Evolutionary conservation across 768 basidiomycete genomes (phyloP), one percentile per base, ranked within the genome.

Genomic region (Ramaria sp.): DNA sequence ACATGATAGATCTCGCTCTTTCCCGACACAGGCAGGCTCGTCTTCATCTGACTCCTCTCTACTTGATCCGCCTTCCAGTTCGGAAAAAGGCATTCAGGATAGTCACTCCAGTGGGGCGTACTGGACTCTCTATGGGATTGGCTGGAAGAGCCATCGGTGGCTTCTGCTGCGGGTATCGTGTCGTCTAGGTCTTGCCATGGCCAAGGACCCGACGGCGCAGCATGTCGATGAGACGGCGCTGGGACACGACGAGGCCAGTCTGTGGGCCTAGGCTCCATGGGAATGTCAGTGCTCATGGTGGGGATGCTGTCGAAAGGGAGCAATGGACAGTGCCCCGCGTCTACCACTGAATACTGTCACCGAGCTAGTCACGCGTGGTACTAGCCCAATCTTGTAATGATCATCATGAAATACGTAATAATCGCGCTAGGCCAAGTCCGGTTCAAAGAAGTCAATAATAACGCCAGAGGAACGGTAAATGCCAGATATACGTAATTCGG

Each of bases 41-140:
- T 33, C 7, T 52, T 52, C 37, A 76, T 73, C 53, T 64, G 60
- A 46, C 72, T 71, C 47, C 67, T 64, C 0, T 47, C 0, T 17
- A 75, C 70, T 51, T 82, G 81, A 17, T 64, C 64, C 5, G 65
- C 64, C 0, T 78, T 80, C 81, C 81, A 81, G 58, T 81, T 83
- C 11, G 76, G 78, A 58, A 78, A 83, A 11, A 73, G 66, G 1
- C 74, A 73, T 58, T 79, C 75, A 0, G 81, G 80, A 61, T 82
- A 82, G 59, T 54, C 48, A 12, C 53, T 39, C 75, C 75, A 76
- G 22, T 41, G 31, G 13, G 17, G 42, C 2, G 20, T 22, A 20
- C 42, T 22, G 41, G 22, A 45, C 15, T 45, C 45, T n/a, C 34
- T 34, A n/a, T 31, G 41, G n/a, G 20, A 30, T 7, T 43, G 38